phyloP scores from a whole-genome alignment of 176 grass and related monocot genomes.

The Stipa capillata region DNA sequence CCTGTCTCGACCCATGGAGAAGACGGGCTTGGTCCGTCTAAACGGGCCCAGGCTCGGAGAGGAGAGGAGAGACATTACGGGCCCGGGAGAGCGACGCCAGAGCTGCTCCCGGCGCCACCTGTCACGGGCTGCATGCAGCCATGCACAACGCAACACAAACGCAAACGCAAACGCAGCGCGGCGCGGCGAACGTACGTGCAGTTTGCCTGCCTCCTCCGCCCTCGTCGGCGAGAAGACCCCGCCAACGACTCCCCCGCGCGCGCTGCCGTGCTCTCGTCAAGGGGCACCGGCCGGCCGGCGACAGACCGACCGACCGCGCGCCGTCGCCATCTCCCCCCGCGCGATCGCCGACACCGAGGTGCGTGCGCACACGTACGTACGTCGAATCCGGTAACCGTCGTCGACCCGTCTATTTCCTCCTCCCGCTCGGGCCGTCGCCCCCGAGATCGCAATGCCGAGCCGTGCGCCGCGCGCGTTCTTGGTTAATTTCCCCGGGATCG shows the following conservation, averaged over 20 bases:
- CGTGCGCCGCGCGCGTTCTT: no score
- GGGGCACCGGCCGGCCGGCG: conserved; percentile 3
- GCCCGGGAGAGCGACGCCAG: no score
- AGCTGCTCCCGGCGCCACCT: no score
- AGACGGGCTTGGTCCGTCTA: not conserved
- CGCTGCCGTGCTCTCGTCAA: conserved; percentile 7
- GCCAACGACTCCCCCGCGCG: not conserved
- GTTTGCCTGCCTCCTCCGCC: conserved; percentile 1
- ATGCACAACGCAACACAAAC: no score
- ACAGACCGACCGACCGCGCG: not conserved
- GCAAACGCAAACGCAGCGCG: not conserved
- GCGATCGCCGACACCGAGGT: not conserved
- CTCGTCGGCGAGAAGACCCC: not conserved
- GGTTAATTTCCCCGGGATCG: no score
- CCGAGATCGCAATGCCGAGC: no score
- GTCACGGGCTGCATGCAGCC: not conserved
- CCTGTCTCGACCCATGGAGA: not conserved
- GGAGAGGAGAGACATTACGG: not conserved
- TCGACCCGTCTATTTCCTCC: no score
- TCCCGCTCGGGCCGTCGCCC: no score
- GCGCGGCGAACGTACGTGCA: not conserved
- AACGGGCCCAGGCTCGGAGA: not conserved
- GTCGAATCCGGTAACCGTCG: no score
- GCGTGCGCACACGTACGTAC: no score
- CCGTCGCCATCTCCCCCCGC: not conserved